These are phyloP conservation scores for Leccinellum luteum DNA, from an alignment of 768 basidiomycete species.

Conservation along the genomic window DNA sequence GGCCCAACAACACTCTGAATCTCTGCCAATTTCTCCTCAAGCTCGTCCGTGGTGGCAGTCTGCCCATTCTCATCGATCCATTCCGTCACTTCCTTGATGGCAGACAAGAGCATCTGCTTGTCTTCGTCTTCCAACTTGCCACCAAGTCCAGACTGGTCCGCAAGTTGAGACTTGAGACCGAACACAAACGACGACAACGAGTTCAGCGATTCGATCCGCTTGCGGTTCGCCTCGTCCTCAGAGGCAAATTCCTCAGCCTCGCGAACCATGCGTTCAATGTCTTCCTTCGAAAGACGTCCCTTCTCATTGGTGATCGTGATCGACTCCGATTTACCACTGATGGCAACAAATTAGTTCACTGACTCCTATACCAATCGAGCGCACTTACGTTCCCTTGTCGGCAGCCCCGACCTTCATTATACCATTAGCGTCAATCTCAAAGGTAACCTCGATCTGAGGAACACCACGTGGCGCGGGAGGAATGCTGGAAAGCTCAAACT, in stretches of 20 bases:
- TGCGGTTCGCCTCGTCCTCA: slow-evolving; percentile 76
- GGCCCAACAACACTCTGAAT: slow-evolving; percentile 76
- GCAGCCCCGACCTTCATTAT: slow-evolving; percentile 92
- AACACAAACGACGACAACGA: slow-evolving; percentile 78
- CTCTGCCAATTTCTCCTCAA: slow-evolving; percentile 86
- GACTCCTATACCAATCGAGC: too few species aligned
- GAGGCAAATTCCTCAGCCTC: slow-evolving; percentile 90
- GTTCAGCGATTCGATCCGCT: slow-evolving; percentile 85
- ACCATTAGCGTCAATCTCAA: slow-evolving; percentile 94
- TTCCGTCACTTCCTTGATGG: slow-evolving; percentile 85
- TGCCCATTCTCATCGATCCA: slow-evolving; percentile 89
- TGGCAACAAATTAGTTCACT: not conserved
- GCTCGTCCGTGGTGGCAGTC: slow-evolving; percentile 76
- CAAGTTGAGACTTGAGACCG: slow-evolving; percentile 83
- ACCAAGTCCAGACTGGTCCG: slow-evolving; percentile 86
- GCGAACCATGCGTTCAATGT: slow-evolving; percentile 93
- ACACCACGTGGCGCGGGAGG: slow-evolving; percentile 96
- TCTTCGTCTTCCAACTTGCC: slow-evolving; percentile 81
- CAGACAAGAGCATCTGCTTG: slow-evolving; percentile 76
- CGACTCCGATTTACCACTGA: slow-evolving; percentile 77
- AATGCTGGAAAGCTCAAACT: slow-evolving; percentile 90
- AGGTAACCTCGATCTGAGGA: slow-evolving; percentile 95
- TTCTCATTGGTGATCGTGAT: slow-evolving; percentile 97
- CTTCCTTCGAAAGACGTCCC: slow-evolving; percentile 83
- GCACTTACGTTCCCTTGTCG: slow-evolving; percentile 87